Evolutionary conservation across 2,329 filamentous ascomycete species (phyloP).

Genomic region (Trichoderma endophyticum): DNA sequence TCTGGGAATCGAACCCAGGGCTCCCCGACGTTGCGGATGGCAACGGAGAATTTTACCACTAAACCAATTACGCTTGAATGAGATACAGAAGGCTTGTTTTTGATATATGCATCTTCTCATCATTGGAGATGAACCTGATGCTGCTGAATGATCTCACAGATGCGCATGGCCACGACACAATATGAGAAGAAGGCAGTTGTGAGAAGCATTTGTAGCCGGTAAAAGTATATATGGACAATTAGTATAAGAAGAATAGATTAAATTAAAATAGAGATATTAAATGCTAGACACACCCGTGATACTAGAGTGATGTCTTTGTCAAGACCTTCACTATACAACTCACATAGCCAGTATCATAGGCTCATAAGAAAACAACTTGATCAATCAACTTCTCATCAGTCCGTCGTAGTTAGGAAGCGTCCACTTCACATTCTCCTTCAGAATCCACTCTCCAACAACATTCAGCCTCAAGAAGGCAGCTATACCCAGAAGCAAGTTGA

Average conservation of each 20-base stretch:
- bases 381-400: background rate
- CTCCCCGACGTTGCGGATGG: slow-evolving; percentile 32
- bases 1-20: slow-evolving; percentile 35
- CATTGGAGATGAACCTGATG: background rate
- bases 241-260: background rate
- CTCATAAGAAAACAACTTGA: background rate
- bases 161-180: too few relatives aligned
- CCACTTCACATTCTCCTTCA: background rate
- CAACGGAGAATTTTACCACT: slow-evolving; percentile 33
- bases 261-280: background rate
- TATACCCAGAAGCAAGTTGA: background rate
- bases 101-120: background rate
- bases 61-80: slow-evolving; percentile 27
- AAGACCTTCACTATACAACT: background rate
- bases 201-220: background rate
- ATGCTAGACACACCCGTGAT: background rate
- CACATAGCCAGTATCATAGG: background rate
- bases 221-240: accelerated
- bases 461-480: background rate
- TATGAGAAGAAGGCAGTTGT: background rate
- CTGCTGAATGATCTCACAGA: background rate
- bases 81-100: background rate
- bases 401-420: background rate
- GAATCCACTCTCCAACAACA: background rate
- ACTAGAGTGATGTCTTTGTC: background rate